These are phyloP conservation scores for Coffea canephora DNA, from an alignment of 257 asterid genomes.

Conservation along the genomic window DNA sequence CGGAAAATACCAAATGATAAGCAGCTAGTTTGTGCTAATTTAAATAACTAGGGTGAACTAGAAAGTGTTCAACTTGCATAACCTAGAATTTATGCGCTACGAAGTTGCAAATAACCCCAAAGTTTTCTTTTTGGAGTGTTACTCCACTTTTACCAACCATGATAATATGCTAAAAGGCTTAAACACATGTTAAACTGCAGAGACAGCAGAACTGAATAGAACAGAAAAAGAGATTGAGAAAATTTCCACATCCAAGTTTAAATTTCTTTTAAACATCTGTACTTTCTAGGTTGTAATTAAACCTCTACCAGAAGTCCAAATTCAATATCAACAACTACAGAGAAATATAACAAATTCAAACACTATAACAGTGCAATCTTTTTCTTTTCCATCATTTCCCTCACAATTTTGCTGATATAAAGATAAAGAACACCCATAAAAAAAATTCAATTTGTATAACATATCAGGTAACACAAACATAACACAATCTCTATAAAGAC, in stretches of 20 bases:
- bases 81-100: too few relatives aligned
- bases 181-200: too few relatives aligned
- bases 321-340: background rate
- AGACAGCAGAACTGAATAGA: too few relatives aligned
- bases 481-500: background rate
- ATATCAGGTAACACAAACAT: background rate
- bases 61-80: too few relatives aligned
- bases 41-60: too few relatives aligned
- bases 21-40: background rate
- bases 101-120: too few relatives aligned
- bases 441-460: background rate
- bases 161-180: too few relatives aligned
- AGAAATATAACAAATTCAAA: background rate
- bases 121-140: too few relatives aligned
- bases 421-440: background rate
- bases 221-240: background rate
- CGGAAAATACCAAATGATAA: too few relatives aligned
- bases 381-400: background rate
- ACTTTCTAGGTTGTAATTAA: background rate
- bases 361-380: background rate
- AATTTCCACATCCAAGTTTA: background rate
- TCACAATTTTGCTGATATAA: background rate
- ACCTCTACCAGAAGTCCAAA: background rate
- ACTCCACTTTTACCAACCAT: too few relatives aligned
- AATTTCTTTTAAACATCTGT: background rate